These are phyloP conservation scores for Pseudoturritis turrita DNA, from an alignment of 345 rosid genomes.

Conservation along the genomic window DNA sequence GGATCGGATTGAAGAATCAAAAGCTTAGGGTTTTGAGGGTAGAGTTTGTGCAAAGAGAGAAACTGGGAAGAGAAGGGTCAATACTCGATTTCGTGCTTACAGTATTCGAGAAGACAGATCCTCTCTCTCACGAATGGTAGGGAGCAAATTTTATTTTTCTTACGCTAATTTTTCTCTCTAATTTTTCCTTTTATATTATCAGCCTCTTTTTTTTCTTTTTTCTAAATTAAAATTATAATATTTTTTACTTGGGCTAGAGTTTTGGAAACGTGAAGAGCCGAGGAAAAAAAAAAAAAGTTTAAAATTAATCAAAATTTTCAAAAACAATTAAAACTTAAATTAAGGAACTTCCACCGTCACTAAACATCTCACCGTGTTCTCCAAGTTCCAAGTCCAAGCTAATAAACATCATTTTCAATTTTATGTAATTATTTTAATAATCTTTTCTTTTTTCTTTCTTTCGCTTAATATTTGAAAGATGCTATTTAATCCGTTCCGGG, in stretches of 20 bases:
- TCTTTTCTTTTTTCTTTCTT: too few species aligned
- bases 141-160: not conserved
- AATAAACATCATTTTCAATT: not conserved
- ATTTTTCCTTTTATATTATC: not conserved
- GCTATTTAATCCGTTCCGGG: too few species aligned
- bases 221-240: not conserved
- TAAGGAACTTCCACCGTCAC: not conserved
- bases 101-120: not conserved
- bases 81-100: constrained; percentile 15
- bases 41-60: constrained; percentile 9
- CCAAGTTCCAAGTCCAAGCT: not conserved
- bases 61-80: constrained; percentile 12
- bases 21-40: constrained; percentile 10
- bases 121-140: not conserved
- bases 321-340: not conserved
- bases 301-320: too few species aligned
- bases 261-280: not conserved
- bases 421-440: too few species aligned
- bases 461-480: too few species aligned
- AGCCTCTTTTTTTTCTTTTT: not conserved
- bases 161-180: not conserved
- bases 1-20: constrained; percentile 1
- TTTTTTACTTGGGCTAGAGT: constrained; percentile 4
- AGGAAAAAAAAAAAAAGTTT: not conserved
- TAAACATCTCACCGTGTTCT: not conserved